phyloP scores from a whole-genome alignment of 805 yeast genomes.

The Myxozyma vanderwaltii region DNA sequence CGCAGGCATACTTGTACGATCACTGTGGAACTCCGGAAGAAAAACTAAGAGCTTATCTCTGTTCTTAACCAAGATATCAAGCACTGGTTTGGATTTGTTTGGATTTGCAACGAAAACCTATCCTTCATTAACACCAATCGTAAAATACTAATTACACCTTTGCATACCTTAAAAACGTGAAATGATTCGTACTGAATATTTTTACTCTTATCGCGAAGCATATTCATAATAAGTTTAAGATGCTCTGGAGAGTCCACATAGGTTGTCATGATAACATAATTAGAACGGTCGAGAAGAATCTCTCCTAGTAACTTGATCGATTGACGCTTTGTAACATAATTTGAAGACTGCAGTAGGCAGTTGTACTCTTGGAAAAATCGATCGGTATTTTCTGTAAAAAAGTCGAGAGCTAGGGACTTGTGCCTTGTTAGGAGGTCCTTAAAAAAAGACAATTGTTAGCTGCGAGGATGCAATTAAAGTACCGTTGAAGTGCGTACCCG shows the following conservation, averaged over 20 bases:
- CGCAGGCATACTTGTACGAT: conserved; percentile 45
- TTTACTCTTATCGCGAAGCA: conserved; percentile 83
- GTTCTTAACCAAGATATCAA: conserved; percentile 82
- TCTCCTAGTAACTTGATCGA: conserved; percentile 72
- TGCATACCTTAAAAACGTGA: conserved; percentile 73
- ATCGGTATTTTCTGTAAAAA: conserved; percentile 60
- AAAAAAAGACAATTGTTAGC: not conserved
- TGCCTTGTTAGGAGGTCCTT: conserved; percentile 67
- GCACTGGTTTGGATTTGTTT: conserved; percentile 73
- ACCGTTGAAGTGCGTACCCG: conserved; percentile 40
- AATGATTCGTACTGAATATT: conserved; percentile 89
- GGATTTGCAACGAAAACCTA: conserved; percentile 90
- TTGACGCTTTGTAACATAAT: conserved; percentile 92
- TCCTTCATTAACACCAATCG: not conserved
- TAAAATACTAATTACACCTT: not conserved
- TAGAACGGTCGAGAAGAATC: conserved; percentile 68
- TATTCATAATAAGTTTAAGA: conserved; percentile 80
- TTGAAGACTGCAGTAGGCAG: conserved; percentile 68
- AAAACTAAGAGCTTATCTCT: conserved; percentile 73
- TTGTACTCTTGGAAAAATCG: conserved; percentile 66
- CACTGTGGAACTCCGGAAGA: conserved; percentile 64
- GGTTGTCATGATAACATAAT: conserved; percentile 68
- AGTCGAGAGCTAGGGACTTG: conserved; percentile 68
- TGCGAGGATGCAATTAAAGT: conserved; percentile 22
- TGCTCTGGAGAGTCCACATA: conserved; percentile 83